Percentiles rank a stretch among this genome's conserved stretches.
These are phyloP conservation scores for Salvia splendens DNA, from an alignment of 257 asterid genomes.

Conservation along the genomic window DNA sequence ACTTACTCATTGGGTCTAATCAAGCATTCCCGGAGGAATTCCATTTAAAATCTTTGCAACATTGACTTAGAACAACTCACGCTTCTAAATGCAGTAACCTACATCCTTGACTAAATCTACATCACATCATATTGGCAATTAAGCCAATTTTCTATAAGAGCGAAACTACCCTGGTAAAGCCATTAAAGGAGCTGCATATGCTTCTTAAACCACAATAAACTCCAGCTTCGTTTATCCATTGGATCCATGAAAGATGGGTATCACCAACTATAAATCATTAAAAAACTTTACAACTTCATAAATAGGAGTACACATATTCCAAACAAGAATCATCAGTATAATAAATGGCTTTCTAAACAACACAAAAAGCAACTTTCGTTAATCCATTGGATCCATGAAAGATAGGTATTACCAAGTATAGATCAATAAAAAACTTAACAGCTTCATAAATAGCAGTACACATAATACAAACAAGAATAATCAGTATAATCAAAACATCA, in stretches of 20 bases:
- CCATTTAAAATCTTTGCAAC: background rate
- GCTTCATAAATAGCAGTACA: conserved; percentile 5
- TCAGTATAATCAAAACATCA: background rate
- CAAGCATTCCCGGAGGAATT: background rate
- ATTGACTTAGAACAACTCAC: background rate
- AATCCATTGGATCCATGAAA: background rate
- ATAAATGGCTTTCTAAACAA: background rate
- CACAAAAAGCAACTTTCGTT: background rate
- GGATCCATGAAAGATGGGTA: conserved; percentile 8
- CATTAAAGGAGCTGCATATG: conserved; percentile 14
- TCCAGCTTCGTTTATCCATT: background rate
- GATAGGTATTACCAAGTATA: conserved; percentile 7
- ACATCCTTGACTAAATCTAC: background rate
- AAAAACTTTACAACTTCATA: conserved; percentile 4
- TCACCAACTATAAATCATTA: conserved; percentile 10
- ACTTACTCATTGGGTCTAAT: background rate
- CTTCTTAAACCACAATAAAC: conserved; percentile 7
- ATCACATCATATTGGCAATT: background rate
- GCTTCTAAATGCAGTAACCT: conserved; percentile 2
- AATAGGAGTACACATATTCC: conserved; percentile 2
- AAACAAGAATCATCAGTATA: conserved; percentile 8
- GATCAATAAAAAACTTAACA: conserved; percentile 7
- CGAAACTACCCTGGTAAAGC: background rate
- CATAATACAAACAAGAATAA: conserved; percentile 1
- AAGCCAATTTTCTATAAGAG: background rate